Percentiles rank a stretch among this genome's conserved stretches.
Conservation (phyloP, 2,329 filamentous ascomycete genomes). For the Aureobasidium sp. region DNA sequence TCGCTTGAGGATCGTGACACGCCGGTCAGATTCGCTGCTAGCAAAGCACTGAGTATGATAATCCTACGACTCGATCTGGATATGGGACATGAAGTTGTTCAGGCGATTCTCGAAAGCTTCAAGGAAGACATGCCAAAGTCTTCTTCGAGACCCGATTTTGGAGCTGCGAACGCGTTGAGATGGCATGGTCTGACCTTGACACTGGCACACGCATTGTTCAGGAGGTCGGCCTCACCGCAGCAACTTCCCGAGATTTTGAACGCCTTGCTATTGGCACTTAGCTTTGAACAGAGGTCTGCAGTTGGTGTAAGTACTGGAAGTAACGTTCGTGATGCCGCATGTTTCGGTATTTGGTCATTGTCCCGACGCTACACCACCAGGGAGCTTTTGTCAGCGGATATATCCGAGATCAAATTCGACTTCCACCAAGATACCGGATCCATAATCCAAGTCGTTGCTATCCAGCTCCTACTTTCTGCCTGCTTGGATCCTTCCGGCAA, state of each 20-base stretch:
- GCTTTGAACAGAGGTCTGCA: constrained; percentile 80
- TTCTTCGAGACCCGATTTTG: constrained; percentile 49
- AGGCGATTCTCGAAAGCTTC: constrained; percentile 67
- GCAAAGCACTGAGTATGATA: constrained; percentile 84
- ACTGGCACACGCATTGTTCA: constrained; percentile 76
- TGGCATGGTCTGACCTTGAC: constrained; percentile 94
- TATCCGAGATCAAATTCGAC: background rate
- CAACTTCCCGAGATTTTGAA: constrained; percentile 68
- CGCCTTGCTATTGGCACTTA: constrained; percentile 67
- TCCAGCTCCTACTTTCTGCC: constrained; percentile 71
- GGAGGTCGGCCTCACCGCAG: constrained; percentile 64
- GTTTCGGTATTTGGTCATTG: constrained; percentile 91
- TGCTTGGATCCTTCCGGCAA: constrained; percentile 88
- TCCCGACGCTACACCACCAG: constrained; percentile 75
- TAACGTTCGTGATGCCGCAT: constrained; percentile 89
- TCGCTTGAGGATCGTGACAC: constrained; percentile 80
- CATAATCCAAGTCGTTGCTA: constrained; percentile 60
- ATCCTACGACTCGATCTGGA: constrained; percentile 68
- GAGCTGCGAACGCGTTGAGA: constrained; percentile 67
- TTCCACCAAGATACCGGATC: background rate
- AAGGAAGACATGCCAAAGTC: constrained; percentile 52
- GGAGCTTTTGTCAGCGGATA: constrained; percentile 62
- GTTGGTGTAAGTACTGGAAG: constrained; percentile 80
- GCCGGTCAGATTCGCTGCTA: constrained; percentile 80
- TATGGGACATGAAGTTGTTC: constrained; percentile 80